A percentile compares a stretch with the other conserved stretches of the same genome.
Evolutionary conservation across 257 asterid species (phyloP).

Genomic region (Solanum peruvianum): DNA sequence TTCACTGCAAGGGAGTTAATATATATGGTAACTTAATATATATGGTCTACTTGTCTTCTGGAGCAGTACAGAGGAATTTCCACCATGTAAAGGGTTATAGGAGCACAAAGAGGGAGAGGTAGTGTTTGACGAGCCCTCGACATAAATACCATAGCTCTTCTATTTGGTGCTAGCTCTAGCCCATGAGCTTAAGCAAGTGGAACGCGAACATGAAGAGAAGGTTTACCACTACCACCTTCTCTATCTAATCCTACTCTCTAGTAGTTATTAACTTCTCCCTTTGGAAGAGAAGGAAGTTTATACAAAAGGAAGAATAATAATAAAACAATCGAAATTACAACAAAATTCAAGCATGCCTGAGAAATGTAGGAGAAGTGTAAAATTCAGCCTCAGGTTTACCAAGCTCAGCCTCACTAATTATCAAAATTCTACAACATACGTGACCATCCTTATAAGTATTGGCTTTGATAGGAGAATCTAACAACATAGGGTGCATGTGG

Average conservation of each 20-base stretch:
- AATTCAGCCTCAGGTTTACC: neutral
- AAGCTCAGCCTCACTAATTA: too few relatives aligned
- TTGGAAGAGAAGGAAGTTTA: neutral
- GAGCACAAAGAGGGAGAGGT: conserved; percentile 9
- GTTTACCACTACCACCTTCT: too few relatives aligned
- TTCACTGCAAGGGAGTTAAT: too few relatives aligned
- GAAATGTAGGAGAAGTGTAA: neutral
- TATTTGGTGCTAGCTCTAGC: too few relatives aligned
- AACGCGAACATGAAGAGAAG: neutral
- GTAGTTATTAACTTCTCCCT: too few relatives aligned
- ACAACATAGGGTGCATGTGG: too few relatives aligned
- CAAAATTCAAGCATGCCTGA: neutral
- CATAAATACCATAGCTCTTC: too few relatives aligned
- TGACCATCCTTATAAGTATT: too few relatives aligned
- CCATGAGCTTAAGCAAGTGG: neutral
- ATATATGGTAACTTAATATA: conserved; percentile 6
- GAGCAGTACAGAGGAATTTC: conserved; percentile 46
- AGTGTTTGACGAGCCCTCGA: neutral
- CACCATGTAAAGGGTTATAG: conserved; percentile 34
- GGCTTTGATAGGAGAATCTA: too few relatives aligned
- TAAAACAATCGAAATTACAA: neutral
- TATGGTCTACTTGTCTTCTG: conserved; percentile 45
- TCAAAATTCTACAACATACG: too few relatives aligned
- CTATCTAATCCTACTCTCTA: neutral
- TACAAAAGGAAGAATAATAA: conserved; percentile 4